Percentiles rank a stretch among this genome's conserved stretches.
Conservation (phyloP, 306 rosid genomes). For the Ormosia semicastrata region DNA sequence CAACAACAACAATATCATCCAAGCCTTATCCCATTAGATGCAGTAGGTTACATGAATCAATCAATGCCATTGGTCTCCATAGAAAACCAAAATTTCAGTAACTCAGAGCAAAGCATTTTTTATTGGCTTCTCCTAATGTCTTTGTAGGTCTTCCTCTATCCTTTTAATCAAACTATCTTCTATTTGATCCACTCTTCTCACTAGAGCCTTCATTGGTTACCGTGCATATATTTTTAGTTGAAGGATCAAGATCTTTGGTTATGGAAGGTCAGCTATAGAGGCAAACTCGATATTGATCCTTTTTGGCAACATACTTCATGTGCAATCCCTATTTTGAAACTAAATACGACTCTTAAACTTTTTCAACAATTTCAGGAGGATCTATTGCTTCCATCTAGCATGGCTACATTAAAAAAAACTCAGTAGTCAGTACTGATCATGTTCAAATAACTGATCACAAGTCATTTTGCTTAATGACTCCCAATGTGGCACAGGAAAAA, state of each 20-base stretch:
- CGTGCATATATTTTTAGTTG: not conserved
- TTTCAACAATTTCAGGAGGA: constrained; percentile 1
- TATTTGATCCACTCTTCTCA: not conserved
- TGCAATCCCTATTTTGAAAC: not conserved
- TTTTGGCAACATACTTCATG: not conserved
- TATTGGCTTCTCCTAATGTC: not conserved
- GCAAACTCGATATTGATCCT: constrained; percentile 4
- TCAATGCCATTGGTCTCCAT: not conserved
- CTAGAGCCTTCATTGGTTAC: constrained; percentile 8
- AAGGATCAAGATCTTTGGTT: constrained; percentile 2
- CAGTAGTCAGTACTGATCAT: not conserved
- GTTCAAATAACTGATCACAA: not conserved
- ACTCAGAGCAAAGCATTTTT: not conserved
- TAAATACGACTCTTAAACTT: not conserved
- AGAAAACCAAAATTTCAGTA: not conserved
- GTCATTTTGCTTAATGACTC: not conserved
- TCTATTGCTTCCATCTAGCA: not conserved
- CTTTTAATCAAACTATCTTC: not conserved
- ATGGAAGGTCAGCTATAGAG: not conserved
- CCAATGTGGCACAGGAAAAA: not conserved
- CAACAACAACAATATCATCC: not conserved
- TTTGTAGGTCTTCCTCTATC: not conserved
- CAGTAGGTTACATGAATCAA: not conserved
- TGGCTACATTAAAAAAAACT: not conserved
- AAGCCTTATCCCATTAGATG: not conserved